Percentiles rank a stretch among this genome's conserved stretches.
Conservation (phyloP, 2,329 filamentous ascomycete species). For the Diplodia intermedia region DNA sequence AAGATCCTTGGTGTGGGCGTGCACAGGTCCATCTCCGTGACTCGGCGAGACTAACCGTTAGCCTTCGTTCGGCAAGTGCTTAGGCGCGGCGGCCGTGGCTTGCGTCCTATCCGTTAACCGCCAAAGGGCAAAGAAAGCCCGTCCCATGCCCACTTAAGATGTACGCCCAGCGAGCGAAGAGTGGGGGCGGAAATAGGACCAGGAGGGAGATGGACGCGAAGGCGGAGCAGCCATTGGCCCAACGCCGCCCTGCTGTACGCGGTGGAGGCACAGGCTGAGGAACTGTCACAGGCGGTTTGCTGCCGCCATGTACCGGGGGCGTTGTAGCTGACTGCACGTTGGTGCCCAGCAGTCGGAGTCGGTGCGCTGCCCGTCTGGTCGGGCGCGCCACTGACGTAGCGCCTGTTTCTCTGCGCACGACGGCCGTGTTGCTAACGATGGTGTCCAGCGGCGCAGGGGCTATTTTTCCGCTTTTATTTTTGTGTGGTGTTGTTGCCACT, state of each 20-base stretch:
- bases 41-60: constrained; percentile 16
- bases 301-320: not conserved
- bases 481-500: not conserved
- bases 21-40: not conserved
- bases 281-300: not conserved
- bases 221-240: not conserved
- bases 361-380: not conserved
- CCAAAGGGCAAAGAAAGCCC: not conserved
- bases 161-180: not conserved
- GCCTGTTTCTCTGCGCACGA: constrained; percentile 2
- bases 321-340: not conserved
- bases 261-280: not conserved
- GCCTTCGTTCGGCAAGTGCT: constrained; percentile 1
- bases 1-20: not conserved
- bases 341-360: constrained; percentile 7
- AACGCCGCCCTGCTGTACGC: not conserved
- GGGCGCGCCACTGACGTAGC: constrained; percentile 12
- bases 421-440: not conserved
- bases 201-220: not conserved
- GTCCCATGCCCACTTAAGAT: constrained; percentile 12
- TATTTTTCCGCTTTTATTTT: not conserved
- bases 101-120: not conserved
- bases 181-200: not conserved
- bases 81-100: not conserved
- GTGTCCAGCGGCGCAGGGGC: not conserved